A percentile compares a stretch with the other conserved stretches of the same genome.
Evolutionary conservation across 2,329 filamentous ascomycete species (phyloP).

Genomic region (Fusarium sp.): DNA sequence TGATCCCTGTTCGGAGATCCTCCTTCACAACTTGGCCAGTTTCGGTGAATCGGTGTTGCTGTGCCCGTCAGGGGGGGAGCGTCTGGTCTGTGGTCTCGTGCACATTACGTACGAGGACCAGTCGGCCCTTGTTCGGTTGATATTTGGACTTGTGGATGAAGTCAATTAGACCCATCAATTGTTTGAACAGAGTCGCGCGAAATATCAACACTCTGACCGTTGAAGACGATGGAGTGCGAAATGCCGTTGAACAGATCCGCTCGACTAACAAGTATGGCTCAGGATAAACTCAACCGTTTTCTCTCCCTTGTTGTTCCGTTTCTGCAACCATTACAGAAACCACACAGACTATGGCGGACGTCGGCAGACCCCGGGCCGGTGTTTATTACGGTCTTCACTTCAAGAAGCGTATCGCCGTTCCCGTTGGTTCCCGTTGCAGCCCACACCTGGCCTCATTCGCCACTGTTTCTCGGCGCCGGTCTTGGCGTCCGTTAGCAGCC

Average conservation of each 20-base stretch:
- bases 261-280: neutral
- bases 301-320: constrained; percentile 10
- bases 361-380: constrained; percentile 36
- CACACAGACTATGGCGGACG: neutral
- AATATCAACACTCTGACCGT: constrained; percentile 11
- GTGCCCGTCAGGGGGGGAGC: constrained; percentile 2
- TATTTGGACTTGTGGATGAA: constrained; percentile 11
- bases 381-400: constrained; percentile 13
- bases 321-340: constrained; percentile 32
- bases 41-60: constrained; percentile 14
- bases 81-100: constrained; percentile 1
- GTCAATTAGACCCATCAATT: constrained; percentile 13
- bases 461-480: constrained; percentile 27
- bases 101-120: constrained; percentile 12
- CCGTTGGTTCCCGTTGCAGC: constrained; percentile 35
- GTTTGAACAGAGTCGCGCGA: constrained; percentile 8
- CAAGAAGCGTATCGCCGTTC: constrained; percentile 16
- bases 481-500: constrained; percentile 33
- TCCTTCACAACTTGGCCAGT: constrained; percentile 2
- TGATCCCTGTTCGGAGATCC: constrained; percentile 29
- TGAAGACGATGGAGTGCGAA: neutral
- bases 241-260: constrained; percentile 2
- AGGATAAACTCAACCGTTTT: neutral
- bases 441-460: constrained; percentile 27
- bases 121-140: constrained; percentile 34